Base-by-base conservation (phyloP, 805 yeast species). In the Saccharomyces mikatae region DNA sequence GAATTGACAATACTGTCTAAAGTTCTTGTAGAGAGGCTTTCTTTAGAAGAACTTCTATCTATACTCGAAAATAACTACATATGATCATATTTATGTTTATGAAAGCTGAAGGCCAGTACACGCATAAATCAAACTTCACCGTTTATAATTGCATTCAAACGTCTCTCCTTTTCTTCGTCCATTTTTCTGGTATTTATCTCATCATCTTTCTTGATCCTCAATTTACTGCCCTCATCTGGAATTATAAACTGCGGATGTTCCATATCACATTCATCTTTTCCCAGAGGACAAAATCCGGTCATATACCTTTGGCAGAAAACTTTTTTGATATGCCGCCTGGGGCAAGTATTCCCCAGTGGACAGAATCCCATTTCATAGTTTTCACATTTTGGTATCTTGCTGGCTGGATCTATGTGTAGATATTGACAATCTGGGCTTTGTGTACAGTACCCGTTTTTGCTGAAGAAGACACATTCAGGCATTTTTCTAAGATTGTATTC, bases 391-490 rank as follows among this genome's bases (percentile, higher is more conserved):
- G 96, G 96, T n/a, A 91, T 83, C 70, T 87, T 87, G 61, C 86
- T 80, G 63, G 81, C 84, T 4, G 97, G 96, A 66, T 91, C 97
- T 29, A 91, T 84, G 68, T 94, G 99, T 52, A 88, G 76, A 69
- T 89, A 94, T 53, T 89, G 83, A 68, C 99, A 94, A 66, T 94
- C 99, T 1, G 96, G 94, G 0, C 90, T 80, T 69, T 90, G 97
- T 5, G 96, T 86, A 69, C 99, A 92, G 62, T 79, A 85, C 5
- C 95, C 95, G 58, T 76, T 75, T 68, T 89, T 84, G 47, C 89
- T 78, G 70, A 81, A 92, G 70, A 89, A 88, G 26, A 89, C 80
- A 70, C 99, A 94, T 70, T 94, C 99, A 2, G 98, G 98, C 96
- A 94, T 92, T 71, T 88, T 89, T 56, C 96, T 78, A 62, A 94